Base-by-base conservation (phyloP, 1,284 basidiomycete species). In the Ceratobasidium sp. region DNA sequence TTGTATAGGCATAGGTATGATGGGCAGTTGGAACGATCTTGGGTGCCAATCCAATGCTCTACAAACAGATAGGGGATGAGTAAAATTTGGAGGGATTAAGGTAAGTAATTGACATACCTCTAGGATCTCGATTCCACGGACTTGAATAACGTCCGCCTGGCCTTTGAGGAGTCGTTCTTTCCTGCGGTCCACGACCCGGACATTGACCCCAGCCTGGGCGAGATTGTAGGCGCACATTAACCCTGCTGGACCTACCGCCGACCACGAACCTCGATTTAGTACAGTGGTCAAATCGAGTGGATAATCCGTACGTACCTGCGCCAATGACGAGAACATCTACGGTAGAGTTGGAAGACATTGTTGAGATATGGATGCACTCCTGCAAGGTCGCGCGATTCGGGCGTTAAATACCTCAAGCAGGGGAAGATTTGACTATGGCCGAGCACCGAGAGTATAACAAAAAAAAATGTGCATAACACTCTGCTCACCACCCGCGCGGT, bases 301-400 rank as follows among this genome's bases (percentile, higher is more conserved):
- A 48, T 64, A 1, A 50, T 10, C 6, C n/a, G n/a, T n/a, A 16
- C 27, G n/a, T 44, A 74, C 70, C 70, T 38, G 70, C 70, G 10
- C 70, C 70, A 48, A 74, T 54, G 46, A 74, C 33, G 20, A 74
- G 59, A 30, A 74, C 70, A 30, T 74, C 70, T 20, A 54, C 50
- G 10, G 50, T n/a, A 6, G 50, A 68, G 30, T 55, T 54, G 27
- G 66, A 38, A 68, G 66, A 0, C 66, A 68, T 68, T 18, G 20
- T 10, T 10, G 50, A 20, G 18, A 41, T 38, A 2, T 12, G 18
- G 38, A 12, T 44, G 16, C 6, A 5, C 8, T 64, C 8, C 20
- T 44, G 12, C 60, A 44, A 41, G n/a, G 30, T 10, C 12, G 18
- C 16, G 16, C n/a, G 8, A 18, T n/a, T 50, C 18, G 23, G n/a